A percentile compares a stretch with the other conserved stretches of the same genome.
Evolutionary conservation across 495 filamentous ascomycete species (phyloP).

Genomic region (Penicillium robsamsonii): DNA sequence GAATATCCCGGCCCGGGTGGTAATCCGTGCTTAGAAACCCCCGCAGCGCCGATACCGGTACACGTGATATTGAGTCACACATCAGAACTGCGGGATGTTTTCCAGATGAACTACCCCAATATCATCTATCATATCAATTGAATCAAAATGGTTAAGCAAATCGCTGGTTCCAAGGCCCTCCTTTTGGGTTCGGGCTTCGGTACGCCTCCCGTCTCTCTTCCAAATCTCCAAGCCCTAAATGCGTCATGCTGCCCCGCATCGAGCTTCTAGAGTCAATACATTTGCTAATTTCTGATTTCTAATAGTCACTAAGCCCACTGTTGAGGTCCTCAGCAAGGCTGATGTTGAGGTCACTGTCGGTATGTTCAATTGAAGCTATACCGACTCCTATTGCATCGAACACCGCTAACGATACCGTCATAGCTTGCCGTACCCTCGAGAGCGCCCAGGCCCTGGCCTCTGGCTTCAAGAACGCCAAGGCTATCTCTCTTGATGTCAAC

Average conservation of each 20-base stretch:
- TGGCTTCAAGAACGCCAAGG: slow-evolving; percentile 65
- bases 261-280: slow-evolving; percentile 13
- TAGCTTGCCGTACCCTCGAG: slow-evolving; percentile 83
- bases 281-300: slow-evolving; percentile 11
- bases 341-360: slow-evolving; percentile 81
- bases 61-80: slow-evolving; percentile 30
- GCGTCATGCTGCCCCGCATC: slow-evolving; percentile 32
- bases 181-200: slow-evolving; percentile 76
- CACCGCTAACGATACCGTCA: background rate
- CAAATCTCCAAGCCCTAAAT: background rate
- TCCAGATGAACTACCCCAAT: slow-evolving; percentile 10
- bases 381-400: background rate
- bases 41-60: slow-evolving; percentile 29
- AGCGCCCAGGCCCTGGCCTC: slow-evolving; percentile 69
- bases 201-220: slow-evolving; percentile 19
- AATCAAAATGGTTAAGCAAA: slow-evolving; percentile 36
- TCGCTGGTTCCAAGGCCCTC: slow-evolving; percentile 58
- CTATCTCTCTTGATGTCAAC: slow-evolving; percentile 81
- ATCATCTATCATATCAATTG: slow-evolving; percentile 19
- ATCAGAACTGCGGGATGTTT: slow-evolving; percentile 1
- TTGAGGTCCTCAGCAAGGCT: slow-evolving; percentile 71
- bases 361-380: slow-evolving; percentile 40
- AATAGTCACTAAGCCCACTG: slow-evolving; percentile 69
- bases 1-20: background rate
- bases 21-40: slow-evolving; percentile 7